Conservation (phyloP, 1,284 basidiomycete species). For the Ganoderma lucidum region DNA sequence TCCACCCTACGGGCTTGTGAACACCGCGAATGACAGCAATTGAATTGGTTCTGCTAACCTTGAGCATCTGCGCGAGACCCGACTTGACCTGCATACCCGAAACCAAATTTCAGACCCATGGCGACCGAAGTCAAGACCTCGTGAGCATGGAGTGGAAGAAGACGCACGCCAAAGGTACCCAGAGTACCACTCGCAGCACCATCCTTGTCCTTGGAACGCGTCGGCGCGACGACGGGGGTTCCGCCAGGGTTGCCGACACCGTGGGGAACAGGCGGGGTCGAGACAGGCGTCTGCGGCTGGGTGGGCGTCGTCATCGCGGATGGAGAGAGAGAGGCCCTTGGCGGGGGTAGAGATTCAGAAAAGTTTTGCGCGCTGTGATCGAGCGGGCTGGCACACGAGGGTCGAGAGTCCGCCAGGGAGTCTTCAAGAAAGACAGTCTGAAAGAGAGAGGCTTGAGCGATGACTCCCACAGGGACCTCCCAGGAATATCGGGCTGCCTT, state of each 20-base stretch:
- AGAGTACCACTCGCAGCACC: slow-evolving; percentile 65
- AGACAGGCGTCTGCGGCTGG: slow-evolving; percentile 37
- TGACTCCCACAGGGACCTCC: slow-evolving; percentile 25
- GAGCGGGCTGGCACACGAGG: slow-evolving; percentile 17
- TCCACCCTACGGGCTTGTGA: slow-evolving; percentile 63
- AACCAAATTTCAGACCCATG: slow-evolving; percentile 1
- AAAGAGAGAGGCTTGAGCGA: slow-evolving; percentile 4
- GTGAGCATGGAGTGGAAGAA: slow-evolving; percentile 10
- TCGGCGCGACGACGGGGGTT: slow-evolving; percentile 56
- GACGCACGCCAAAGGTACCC: slow-evolving; percentile 82
- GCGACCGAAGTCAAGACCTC: slow-evolving; percentile 13
- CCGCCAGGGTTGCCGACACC: slow-evolving; percentile 44
- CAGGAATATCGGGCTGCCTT: slow-evolving; percentile 16
- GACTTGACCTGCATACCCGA: slow-evolving; percentile 78
- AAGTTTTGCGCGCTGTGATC: slow-evolving; percentile 12
- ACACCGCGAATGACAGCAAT: slow-evolving; percentile 21
- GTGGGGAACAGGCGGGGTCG: slow-evolving; percentile 40
- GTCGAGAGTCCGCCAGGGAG: not conserved
- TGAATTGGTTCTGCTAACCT: slow-evolving; percentile 56
- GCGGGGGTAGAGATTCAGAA: slow-evolving; percentile 12
- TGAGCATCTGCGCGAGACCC: slow-evolving; percentile 94
- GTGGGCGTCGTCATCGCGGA: slow-evolving; percentile 42
- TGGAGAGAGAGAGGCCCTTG: slow-evolving; percentile 7
- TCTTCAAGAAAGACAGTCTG: not conserved
- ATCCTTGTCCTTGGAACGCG: slow-evolving; percentile 62